Base-by-base conservation (phyloP, 306 rosid genomes). In the Comarum palustre region DNA sequence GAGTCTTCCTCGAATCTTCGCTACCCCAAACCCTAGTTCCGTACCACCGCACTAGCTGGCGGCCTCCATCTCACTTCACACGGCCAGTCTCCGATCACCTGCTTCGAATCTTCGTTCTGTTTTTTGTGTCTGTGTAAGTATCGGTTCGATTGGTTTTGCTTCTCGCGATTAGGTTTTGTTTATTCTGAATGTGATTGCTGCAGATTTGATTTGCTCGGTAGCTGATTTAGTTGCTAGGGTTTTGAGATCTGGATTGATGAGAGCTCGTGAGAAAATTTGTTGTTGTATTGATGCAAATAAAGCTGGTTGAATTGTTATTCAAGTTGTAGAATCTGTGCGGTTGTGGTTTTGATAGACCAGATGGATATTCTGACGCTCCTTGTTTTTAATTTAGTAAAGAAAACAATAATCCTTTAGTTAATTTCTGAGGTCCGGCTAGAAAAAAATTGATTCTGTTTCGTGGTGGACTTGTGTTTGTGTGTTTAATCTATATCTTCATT, bases 201-300 rank as follows among this genome's bases (percentile, higher is more conserved):
- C 38, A 5, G 17, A 25, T 72, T 57, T 39, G 54, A 17, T 72
- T 8, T 25, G n/a, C 65, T 34, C 0, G 14, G 6, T 29, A 3
- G 29, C 32, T 72, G 66, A 13, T 41, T 69, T 69, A 9, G 65
- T 68, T 48, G 60, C 15, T 48, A 51, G 75, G 77, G 52, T n/a
- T 81, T 76, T 58, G 36, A 39, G 69, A 36, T 57, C 11, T 5
- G 1, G 60, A 57, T 63, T 68, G 69, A 24, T 67, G 55, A 20
- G 34, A 34, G 38, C n/a, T 41, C 15, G 16, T 29, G n/a, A 1
- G 24, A 8, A 1, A 1, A 4, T 29, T 8, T 11, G 1, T 8
- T 61, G 11, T 27, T 8, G 20, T 29, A 8, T 20, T n/a, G 22
- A 7, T 29, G 43, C 25, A 11, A 4, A 17, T 22, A 20, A 16